Conservation (phyloP, 2,329 filamentous ascomycete species). For the Fusarium phyllophilum region DNA sequence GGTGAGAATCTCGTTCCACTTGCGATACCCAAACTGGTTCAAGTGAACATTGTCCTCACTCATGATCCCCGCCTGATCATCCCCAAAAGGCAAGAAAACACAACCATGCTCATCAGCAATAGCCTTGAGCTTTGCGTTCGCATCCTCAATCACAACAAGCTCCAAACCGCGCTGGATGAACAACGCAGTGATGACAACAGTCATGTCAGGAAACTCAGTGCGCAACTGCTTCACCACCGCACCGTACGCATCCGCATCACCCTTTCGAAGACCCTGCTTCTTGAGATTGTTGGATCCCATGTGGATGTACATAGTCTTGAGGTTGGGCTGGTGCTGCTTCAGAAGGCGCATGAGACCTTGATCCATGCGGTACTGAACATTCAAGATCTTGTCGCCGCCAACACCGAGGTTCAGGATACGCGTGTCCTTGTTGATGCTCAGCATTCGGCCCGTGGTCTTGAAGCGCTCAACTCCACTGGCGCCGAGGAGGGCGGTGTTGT, state of each 20-base stretch:
- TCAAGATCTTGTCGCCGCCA: slow-evolving; percentile 13
- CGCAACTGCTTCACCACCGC: background rate
- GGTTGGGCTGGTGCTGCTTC: background rate
- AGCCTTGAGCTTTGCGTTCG: background rate
- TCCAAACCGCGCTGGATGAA: background rate
- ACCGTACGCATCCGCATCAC: background rate
- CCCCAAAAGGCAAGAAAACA: background rate
- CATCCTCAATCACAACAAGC: background rate
- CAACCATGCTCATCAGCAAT: background rate
- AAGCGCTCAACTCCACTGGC: slow-evolving; percentile 3
- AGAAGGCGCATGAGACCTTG: background rate
- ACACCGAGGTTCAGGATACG: background rate
- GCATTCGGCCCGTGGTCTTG: background rate
- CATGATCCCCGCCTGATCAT: background rate
- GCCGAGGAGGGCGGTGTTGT: background rate
- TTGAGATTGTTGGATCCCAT: slow-evolving; percentile 17
- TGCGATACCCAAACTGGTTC: background rate
- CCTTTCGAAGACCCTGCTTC: background rate
- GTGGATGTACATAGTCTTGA: slow-evolving; percentile 12
- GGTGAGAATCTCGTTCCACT: background rate
- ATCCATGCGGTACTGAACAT: slow-evolving; percentile 7
- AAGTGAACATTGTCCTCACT: slow-evolving; percentile 9
- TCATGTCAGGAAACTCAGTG: background rate
- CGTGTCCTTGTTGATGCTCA: background rate
- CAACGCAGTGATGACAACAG: background rate